Base-by-base conservation (phyloP, 1,284 basidiomycete genomes). In the Grifola frondosa region DNA sequence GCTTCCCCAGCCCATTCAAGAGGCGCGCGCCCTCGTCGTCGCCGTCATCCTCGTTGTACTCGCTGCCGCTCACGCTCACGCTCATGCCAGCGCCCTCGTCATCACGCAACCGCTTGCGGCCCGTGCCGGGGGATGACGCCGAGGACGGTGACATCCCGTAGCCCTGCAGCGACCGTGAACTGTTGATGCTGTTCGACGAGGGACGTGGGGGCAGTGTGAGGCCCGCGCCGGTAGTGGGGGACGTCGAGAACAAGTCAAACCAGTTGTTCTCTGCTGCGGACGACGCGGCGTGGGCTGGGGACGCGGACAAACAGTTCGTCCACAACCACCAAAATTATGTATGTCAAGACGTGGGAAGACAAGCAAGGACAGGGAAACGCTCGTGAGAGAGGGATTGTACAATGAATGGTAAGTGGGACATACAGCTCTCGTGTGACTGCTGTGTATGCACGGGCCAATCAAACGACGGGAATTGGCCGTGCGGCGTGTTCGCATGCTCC, bases 361-460 rank as follows among this genome's bases (percentile, higher is more conserved):
- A 24, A 24, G 13, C 23, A 29, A 26, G 6, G 33, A 36, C 24
- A 22, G n/a, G 6, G 5, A 38, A 21, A 20, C 21, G 33, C 23
- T 21, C 17, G 32, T 9, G 32, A 13, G 23, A 34, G 29, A 30
- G 16, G 26, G 26, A 29, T 36, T 35, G 33, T 34, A 26, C 24
- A 42, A 20, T 20, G 12, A 28, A 11, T n/a, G 24, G 36, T 35
- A 19, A 28, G 12, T 13, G 30, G 20, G 32, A 23, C 16, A 36
- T 28, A 35, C 35, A 53, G 3, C 37, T 21, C 39, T 49, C 44
- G 46, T 47, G 48, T 29, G 52, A 44, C 47, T 40, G 26, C 50
- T 49, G 46, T 29, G 41, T 32, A 44, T 60, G 58, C 46, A 60
- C 55, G n/a, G 58, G 58, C 58, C 58, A 60, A 38, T 58, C 56